phyloP scores from a whole-genome alignment of 1,139 yeast genomes.

The Entelexis paramagnoliae region DNA sequence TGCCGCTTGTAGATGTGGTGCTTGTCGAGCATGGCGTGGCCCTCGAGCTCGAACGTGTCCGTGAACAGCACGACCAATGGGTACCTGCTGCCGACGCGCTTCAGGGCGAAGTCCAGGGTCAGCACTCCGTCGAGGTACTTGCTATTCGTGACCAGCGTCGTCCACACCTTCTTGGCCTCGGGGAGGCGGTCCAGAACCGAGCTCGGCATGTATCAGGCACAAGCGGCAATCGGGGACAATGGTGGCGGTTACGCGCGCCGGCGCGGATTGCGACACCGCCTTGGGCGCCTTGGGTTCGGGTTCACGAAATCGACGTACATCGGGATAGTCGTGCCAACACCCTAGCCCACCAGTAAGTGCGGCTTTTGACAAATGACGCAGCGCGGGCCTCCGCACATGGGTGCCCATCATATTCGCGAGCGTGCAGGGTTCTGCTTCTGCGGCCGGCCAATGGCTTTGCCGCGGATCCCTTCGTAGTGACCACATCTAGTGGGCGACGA shows the following conservation, averaged over 20 bases:
- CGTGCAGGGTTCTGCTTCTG: too few relatives aligned
- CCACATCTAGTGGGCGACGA: too few relatives aligned
- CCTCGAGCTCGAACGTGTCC: conserved; percentile 35
- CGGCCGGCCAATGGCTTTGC: too few relatives aligned
- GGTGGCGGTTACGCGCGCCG: background rate
- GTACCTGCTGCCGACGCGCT: conserved; percentile 36
- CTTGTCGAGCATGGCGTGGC: conserved; percentile 34
- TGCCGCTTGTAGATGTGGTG: conserved; percentile 37
- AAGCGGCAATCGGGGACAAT: background rate
- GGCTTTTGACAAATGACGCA: background rate
- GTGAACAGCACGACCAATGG: conserved; percentile 46
- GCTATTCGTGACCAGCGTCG: conserved; percentile 44
- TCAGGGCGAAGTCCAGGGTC: conserved; percentile 40
- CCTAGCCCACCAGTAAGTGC: background rate
- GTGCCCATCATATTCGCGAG: too few relatives aligned
- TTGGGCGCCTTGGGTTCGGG: background rate
- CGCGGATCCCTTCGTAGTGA: too few relatives aligned
- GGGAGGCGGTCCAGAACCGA: background rate
- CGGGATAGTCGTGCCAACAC: background rate
- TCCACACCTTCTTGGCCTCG: conserved; percentile 36
- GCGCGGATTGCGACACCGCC: background rate
- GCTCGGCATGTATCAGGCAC: background rate
- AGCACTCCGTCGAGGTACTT: conserved; percentile 43
- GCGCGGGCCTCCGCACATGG: too few relatives aligned
- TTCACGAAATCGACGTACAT: background rate